Evolutionary conservation across 164 flowering plant genomes (phyloP), one percentile per base, ranked within the genome.

Genomic region (Magnolia changhungtana): DNA sequence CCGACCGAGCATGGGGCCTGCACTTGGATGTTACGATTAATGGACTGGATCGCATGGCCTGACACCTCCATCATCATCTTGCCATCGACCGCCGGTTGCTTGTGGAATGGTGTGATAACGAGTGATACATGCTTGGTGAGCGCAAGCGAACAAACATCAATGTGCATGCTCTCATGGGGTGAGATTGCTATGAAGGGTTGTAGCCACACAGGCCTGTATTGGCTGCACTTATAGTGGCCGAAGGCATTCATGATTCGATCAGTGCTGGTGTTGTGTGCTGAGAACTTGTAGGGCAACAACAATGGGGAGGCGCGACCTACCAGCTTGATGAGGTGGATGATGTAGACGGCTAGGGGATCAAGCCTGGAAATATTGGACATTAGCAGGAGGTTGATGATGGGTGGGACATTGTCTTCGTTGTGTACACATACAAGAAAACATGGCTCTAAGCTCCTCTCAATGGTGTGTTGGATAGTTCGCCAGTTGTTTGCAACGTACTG

Each of bases 1-100:
- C 77, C 90, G 10, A 86, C 85, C 1, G 90, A 86, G 81, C 88
- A 87, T 18, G 88, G 90, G 1, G 86, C 85, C 20, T 73, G 70
- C 7, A 31, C 72, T 6, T 82, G 80, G 10, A 87, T 73, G 16
- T 82, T 75, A 0, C 67, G 50, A 82, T 82, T 83, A 58, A 85
- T 50, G 3, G 27, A 75, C 37, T 70, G 31, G 14, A 79, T 13
- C 5, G 70, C 76, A 20, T 31, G 51, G 70, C 45, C 77, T 29
- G n/a, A 50, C 70, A 49, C 74, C 14, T 55, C 37, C 37, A 55
- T 10, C 3, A 55, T 16, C 21, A 50, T 7, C 0, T n/a, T 18
- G 0, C 76, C 79, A 19, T 69, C 74, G 45, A 68, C 69, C 7
- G 50, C 8, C 10, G n/a, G 55, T 52, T 67, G 69, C 77, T 74